A percentile compares a stretch with the other conserved stretches of the same genome.
phyloP scores from a whole-genome alignment of 2,329 filamentous ascomycete species.

The Fusarium sp. region DNA sequence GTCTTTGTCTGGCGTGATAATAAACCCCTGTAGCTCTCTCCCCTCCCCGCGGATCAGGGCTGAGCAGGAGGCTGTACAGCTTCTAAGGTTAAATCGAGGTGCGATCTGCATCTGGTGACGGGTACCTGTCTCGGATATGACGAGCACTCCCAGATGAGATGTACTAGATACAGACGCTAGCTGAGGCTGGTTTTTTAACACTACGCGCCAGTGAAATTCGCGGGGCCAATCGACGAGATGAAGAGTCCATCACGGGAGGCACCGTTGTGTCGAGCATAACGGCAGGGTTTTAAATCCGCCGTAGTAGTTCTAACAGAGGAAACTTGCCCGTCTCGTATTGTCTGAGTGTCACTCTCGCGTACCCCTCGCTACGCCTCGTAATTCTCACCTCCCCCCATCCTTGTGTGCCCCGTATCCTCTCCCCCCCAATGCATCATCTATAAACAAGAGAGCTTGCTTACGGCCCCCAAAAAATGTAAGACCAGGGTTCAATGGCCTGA shows the following conservation, averaged over 20 bases:
- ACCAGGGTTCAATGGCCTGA: not conserved
- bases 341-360: not conserved
- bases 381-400: not conserved
- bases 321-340: not conserved
- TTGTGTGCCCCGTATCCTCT: not conserved
- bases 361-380: not conserved
- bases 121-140: not conserved
- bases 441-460: not conserved
- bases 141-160: not conserved
- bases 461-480: not conserved
- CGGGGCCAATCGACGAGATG: not conserved
- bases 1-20: not conserved
- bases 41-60: not conserved
- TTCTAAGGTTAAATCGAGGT: not conserved
- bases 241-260: not conserved
- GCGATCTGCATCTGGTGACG: not conserved
- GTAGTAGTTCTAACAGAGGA: not conserved
- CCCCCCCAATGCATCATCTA: not conserved
- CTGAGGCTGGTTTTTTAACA: not conserved
- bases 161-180: not conserved
- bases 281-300: not conserved
- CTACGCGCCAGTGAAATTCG: not conserved
- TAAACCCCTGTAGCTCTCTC: not conserved
- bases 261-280: not conserved
- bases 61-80: not conserved